Evolutionary conservation across 768 basidiomycete species (phyloP).

Genomic region (Leucocoprinus sp.): DNA sequence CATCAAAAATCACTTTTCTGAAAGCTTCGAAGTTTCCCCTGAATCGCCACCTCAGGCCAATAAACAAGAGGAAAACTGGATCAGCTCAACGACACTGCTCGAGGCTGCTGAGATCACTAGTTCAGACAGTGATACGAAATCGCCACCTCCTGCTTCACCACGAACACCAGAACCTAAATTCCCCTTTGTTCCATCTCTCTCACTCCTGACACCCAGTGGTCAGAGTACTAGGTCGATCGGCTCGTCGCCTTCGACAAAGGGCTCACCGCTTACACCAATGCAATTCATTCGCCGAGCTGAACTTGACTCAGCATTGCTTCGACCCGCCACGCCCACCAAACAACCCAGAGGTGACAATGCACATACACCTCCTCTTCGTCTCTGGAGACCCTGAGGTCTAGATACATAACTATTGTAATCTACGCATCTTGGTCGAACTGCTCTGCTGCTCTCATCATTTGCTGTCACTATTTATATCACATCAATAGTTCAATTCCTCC

Average conservation of each 20-base stretch:
- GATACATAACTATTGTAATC: not conserved
- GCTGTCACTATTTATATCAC: slow-evolving; percentile 1
- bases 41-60: slow-evolving; percentile 52
- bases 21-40: slow-evolving; percentile 66
- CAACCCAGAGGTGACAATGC: slow-evolving; percentile 24
- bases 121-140: slow-evolving; percentile 16
- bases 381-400: slow-evolving; percentile 56
- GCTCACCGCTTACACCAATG: slow-evolving; percentile 70
- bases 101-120: slow-evolving; percentile 36
- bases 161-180: slow-evolving; percentile 61
- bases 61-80: slow-evolving; percentile 70
- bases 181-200: slow-evolving; percentile 57
- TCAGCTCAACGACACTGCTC: slow-evolving; percentile 65
- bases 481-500: not conserved
- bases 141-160: slow-evolving; percentile 32
- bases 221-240: slow-evolving; percentile 44
- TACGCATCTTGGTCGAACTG: not conserved
- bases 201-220: slow-evolving; percentile 49
- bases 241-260: slow-evolving; percentile 39
- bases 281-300: slow-evolving; percentile 84
- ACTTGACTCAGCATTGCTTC: slow-evolving; percentile 38
- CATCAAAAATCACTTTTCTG: slow-evolving; percentile 79
- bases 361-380: slow-evolving; percentile 41
- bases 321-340: slow-evolving; percentile 64
- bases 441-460: not conserved